Base-by-base conservation (phyloP, 805 yeast species). In the Jamesozyma hellenica region DNA sequence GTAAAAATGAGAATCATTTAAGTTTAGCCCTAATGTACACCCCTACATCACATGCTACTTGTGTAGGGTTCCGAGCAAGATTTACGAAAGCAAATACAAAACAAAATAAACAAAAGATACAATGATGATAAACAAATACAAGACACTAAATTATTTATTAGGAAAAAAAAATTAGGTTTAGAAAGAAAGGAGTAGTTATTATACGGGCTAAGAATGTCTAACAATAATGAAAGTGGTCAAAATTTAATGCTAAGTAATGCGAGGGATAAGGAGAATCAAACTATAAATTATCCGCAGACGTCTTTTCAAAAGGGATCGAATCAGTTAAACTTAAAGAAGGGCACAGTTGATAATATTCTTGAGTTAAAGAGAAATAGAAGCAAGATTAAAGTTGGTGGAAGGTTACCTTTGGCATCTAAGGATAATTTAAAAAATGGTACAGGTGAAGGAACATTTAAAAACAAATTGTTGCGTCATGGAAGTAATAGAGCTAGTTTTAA, bases 391-490 rank as follows among this genome's bases (percentile, higher is more conserved):
- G 29, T 34, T 15, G 28, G 28, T n/a, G 43, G 46, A 9, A 47
- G 63, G 31, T 43, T 48, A 27, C 63, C 63, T 2, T 41, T 58
- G 19, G 59, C 58, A 9, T 48, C 58, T 13, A 58, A 58, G 42
- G 61, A 58, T 42, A 57, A 54, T 26, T 56, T 56, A 34, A 45
- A 48, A 29, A 28, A 50, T 4, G 45, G 39, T 26, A 46, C n/a
- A n/a, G n/a, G 50, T 28, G 30, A 9, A 11, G 19, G 28, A 14
- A 10, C 32, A n/a, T 14, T 12, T 14, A 14, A 13, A 13, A 28
- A 28, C 30, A 28, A 28, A 14, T 14, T 13, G 11, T 14, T 13
- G 11, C 5, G 10, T 29, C 16, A 29, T n/a, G 17, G 28, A n/a
- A 26, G 10, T 29, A 4, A 29, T n/a, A 10, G 28, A n/a, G 32